These are phyloP conservation scores for Hymenoscyphus infarciens DNA, from an alignment of 2,329 filamentous ascomycete species.

Conservation along the genomic window DNA sequence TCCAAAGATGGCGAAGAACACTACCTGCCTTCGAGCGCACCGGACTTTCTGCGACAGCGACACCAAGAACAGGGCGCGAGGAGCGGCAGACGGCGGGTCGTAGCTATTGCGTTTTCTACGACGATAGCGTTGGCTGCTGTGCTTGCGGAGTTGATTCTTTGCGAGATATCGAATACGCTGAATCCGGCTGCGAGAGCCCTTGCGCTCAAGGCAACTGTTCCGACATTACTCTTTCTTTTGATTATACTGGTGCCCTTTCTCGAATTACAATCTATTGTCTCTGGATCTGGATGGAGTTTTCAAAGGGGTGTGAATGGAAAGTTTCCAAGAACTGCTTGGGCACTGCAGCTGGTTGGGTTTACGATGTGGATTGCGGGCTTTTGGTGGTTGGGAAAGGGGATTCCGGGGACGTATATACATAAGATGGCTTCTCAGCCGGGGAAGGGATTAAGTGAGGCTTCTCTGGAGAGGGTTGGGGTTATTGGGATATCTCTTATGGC, in stretches of 20 bases:
- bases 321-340: slow-evolving; percentile 59
- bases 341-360: slow-evolving; percentile 60
- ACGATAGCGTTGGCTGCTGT: slow-evolving; percentile 76
- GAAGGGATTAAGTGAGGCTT: slow-evolving; percentile 42
- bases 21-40: slow-evolving; percentile 59
- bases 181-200: slow-evolving; percentile 62
- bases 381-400: slow-evolving; percentile 68
- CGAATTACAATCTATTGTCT: slow-evolving; percentile 59
- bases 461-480: slow-evolving; percentile 70
- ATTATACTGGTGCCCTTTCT: slow-evolving; percentile 74
- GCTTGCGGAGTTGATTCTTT: slow-evolving; percentile 75
- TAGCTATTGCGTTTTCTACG: slow-evolving; percentile 67
- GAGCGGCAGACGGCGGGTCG: slow-evolving; percentile 47
- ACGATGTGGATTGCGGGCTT: slow-evolving; percentile 67
- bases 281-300: slow-evolving; percentile 58
- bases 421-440: slow-evolving; percentile 40
- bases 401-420: slow-evolving; percentile 53
- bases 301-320: slow-evolving; percentile 53
- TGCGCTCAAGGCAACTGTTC: slow-evolving; percentile 67
- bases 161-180: slow-evolving; percentile 77
- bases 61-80: slow-evolving; percentile 57
- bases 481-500: slow-evolving; percentile 87
- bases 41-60: slow-evolving; percentile 53
- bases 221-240: slow-evolving; percentile 66
- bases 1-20: slow-evolving; percentile 55